Evolutionary conservation across 2,329 filamentous ascomycete genomes (phyloP), one percentile per base, ranked within the genome.

Genomic region (Fusarium algeriense): DNA sequence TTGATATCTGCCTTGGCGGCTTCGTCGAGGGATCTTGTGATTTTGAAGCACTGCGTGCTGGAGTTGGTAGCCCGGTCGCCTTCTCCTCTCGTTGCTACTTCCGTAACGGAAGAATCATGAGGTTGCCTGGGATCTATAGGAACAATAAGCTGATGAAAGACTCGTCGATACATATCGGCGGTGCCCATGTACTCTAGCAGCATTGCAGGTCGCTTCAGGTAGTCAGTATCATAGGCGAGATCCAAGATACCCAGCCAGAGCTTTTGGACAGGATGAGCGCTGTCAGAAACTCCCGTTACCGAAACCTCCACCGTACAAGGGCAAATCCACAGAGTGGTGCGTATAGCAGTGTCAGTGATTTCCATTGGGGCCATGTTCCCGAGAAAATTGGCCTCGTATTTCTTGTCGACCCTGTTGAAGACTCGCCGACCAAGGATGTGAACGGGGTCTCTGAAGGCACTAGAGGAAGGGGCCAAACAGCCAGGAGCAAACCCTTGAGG

Each of bases 241-340:
- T 76, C 69, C 23, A 75, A 46, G 35, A 76, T 69, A 13, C 74
- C 74, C 6, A 76, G 55, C 53, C 55, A 76, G 15, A 76, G 45
- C 19, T 61, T 44, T 23, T 35, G 43, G 5, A 34, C 40, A 28
- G 23, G 6, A 26, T 35, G 46, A 11, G 17, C 23, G 12, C 15
- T 20, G 17, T 35, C 30, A 19, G 30, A 11, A 8, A 50, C 46
- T 30, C 10, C 28, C 28, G 28, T 7, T 10, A 30, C 10, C 7
- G 10, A 30, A 30, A 30, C 10, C 28, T 30, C 50, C 4, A 73
- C 66, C 2, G 34, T 60, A n/a, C 72, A 76, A 14, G 69, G 74
- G 12, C 74, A 76, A 14, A 75, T 59, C 67, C 69, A 76, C 7
- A 76, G 35, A 4, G 53, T 67, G 7, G 56, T 67, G 3, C 61